phyloP scores from a whole-genome alignment of 192 early-diverging fungal genomes.

The Gamsiella multidivaricata region DNA sequence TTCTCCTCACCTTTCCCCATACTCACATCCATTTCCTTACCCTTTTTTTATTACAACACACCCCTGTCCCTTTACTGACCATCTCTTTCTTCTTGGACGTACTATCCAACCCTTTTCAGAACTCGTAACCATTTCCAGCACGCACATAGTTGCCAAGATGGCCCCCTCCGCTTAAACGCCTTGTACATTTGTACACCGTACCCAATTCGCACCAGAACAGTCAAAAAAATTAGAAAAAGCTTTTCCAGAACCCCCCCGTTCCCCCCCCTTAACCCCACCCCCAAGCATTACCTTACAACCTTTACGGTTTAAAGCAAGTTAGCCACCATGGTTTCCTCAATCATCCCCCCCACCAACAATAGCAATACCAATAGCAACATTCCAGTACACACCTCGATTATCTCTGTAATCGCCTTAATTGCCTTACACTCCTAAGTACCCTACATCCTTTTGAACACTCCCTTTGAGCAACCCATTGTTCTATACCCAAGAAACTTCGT shows the following conservation, averaged over 20 bases:
- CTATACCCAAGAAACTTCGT: background rate
- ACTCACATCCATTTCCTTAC: background rate
- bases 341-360: constrained; percentile 23
- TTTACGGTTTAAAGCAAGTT: constrained; percentile 34
- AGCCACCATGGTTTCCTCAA: constrained; percentile 53
- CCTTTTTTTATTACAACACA: background rate
- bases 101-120: constrained; percentile 27
- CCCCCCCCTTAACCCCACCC: constrained; percentile 8
- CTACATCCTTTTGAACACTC: background rate
- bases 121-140: background rate
- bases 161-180: constrained; percentile 52
- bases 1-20: constrained; percentile 4
- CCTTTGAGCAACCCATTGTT: constrained; percentile 9
- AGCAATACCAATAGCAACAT: constrained; percentile 22
- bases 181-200: constrained; percentile 33
- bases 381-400: constrained; percentile 7
- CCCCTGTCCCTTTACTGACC: constrained; percentile 9
- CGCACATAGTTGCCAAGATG: constrained; percentile 35
- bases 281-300: constrained; percentile 26
- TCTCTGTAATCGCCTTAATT: constrained; percentile 8
- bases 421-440: constrained; percentile 46
- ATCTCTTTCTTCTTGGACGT: constrained; percentile 30
- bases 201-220: constrained; percentile 43
- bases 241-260: constrained; percentile 3
- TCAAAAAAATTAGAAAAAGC: background rate